These are phyloP conservation scores for Ogataea saltuana DNA, from an alignment of 805 yeast species.

Conservation along the genomic window DNA sequence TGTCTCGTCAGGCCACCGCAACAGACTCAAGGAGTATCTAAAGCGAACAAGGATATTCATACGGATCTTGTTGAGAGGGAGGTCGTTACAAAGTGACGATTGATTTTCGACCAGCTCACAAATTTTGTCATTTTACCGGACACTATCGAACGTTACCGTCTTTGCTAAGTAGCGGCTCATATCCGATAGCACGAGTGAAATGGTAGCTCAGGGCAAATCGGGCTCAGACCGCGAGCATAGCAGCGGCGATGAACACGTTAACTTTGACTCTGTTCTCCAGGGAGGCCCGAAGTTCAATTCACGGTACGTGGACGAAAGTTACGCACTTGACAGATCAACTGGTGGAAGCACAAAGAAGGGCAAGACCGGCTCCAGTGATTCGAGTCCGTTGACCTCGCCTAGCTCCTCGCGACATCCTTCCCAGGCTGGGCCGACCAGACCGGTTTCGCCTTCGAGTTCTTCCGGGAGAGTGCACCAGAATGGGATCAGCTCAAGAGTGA, in stretches of 20 bases:
- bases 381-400: conserved; percentile 20
- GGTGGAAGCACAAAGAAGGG: not conserved
- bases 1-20: no score
- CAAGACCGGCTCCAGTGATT: conserved; percentile 11
- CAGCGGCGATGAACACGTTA: not conserved
- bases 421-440: conserved; percentile 7
- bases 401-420: conserved; percentile 26
- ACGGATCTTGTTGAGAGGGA: no score
- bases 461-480: conserved; percentile 6
- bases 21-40: no score
- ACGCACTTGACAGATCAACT: conserved; percentile 4
- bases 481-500: conserved; percentile 4
- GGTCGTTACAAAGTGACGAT: no score
- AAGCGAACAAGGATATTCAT: no score
- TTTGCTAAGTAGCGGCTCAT: no score
- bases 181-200: no score
- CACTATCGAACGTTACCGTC: no score
- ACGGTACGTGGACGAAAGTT: conserved; percentile 16
- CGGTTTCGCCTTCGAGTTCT: conserved; percentile 21
- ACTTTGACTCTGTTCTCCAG: not conserved
- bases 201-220: not conserved
- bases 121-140: no score
- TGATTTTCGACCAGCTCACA: no score
- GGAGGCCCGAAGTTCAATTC: conserved; percentile 15
- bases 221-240: not conserved